A percentile compares a stretch with the other conserved stretches of the same genome.
phyloP scores from a whole-genome alignment of 805 yeast species.

The Cyberlindnera maritima region DNA sequence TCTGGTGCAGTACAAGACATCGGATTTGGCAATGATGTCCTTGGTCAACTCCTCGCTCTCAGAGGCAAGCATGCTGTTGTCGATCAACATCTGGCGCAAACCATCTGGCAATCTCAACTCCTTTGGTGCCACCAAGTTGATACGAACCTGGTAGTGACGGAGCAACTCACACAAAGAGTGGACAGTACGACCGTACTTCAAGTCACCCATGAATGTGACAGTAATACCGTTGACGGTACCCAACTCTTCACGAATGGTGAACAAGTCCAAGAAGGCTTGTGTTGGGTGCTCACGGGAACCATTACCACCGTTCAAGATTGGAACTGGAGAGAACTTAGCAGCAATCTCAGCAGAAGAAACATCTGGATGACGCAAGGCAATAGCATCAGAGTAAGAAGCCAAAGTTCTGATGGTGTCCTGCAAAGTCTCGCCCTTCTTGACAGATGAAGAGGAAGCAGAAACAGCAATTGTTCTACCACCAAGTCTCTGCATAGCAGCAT shows the following conservation, averaged over 20 bases:
- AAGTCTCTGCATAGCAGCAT: conserved; percentile 99
- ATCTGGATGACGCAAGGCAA: conserved; percentile 94
- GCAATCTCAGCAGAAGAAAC: conserved; percentile 92
- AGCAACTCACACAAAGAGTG: conserved; percentile 91
- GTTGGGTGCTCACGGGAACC: conserved; percentile 99
- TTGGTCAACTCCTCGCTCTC: conserved; percentile 80
- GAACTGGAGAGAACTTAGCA: conserved; percentile 94
- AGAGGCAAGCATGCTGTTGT: conserved; percentile 63
- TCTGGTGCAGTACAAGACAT: conserved; percentile 96
- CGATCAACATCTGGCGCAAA: conserved; percentile 61
- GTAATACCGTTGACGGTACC: conserved; percentile 98
- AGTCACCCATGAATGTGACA: conserved; percentile 98
- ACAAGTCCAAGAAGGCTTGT: conserved; percentile 94
- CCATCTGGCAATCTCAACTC: conserved; percentile 82
- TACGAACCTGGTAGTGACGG: conserved; percentile 87
- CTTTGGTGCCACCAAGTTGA: conserved; percentile 88
- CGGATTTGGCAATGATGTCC: conserved; percentile 84
- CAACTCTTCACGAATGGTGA: conserved; percentile 97
- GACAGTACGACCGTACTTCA: conserved; percentile 97
- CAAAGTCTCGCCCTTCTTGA: conserved; percentile 95
- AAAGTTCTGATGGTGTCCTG: conserved; percentile 95
- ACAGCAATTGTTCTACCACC: conserved; percentile 97
- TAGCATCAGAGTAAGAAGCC: conserved; percentile 95
- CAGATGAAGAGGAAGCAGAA: conserved; percentile 84
- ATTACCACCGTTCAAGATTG: conserved; percentile 96